These are phyloP conservation scores for Laguncularia racemosa DNA, from an alignment of 345 rosid species.

Conservation along the genomic window DNA sequence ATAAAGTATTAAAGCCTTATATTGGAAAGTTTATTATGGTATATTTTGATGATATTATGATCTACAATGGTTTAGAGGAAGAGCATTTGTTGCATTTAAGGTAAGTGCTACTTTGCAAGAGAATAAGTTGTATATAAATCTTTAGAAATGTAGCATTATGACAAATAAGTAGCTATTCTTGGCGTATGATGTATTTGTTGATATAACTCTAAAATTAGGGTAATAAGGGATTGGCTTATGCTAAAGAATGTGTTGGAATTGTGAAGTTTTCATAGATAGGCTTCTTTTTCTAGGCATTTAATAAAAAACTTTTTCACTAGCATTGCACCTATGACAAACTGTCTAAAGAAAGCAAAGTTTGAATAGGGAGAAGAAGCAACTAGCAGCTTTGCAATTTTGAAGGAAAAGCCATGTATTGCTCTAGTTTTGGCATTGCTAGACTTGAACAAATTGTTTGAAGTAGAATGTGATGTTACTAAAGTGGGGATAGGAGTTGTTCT, in stretches of 20 bases:
- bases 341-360: not conserved
- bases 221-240: not conserved
- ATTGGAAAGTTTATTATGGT: too few relatives aligned
- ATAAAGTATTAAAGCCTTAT: too few relatives aligned
- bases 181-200: conserved; percentile 6
- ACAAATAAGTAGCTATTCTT: not conserved
- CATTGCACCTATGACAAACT: not conserved
- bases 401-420: not conserved
- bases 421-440: too few relatives aligned
- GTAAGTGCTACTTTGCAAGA: too few relatives aligned
- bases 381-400: not conserved
- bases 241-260: not conserved
- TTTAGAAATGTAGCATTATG: too few relatives aligned
- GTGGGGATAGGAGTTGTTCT: not conserved
- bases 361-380: not conserved
- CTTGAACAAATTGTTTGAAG: not conserved
- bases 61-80: too few relatives aligned
- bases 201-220: conserved; percentile 6
- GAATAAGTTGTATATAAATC: too few relatives aligned
- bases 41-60: too few relatives aligned
- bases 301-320: not conserved
- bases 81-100: too few relatives aligned
- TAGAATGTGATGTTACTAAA: not conserved
- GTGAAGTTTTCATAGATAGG: not conserved
- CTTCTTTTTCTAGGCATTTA: not conserved